phyloP scores from a whole-genome alignment of 805 yeast species.

The Wickerhamiella sorbophila region DNA sequence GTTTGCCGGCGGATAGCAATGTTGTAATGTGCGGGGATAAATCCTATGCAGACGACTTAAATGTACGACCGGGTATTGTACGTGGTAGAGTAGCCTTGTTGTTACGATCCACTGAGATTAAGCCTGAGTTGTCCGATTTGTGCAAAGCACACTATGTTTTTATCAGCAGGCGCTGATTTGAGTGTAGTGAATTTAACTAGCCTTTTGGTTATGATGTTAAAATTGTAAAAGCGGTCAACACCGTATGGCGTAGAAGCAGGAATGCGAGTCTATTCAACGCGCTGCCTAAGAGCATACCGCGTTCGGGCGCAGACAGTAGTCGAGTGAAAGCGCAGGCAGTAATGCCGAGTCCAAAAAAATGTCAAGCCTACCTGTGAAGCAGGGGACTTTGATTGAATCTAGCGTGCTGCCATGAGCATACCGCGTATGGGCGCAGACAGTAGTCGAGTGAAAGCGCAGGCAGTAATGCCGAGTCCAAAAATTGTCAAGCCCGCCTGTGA shows the following conservation, averaged over 20 bases:
- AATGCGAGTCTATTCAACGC: no score
- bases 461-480: neutral
- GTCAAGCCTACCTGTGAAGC: neutral
- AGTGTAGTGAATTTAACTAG: neutral
- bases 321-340: neutral
- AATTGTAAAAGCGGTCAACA: neutral
- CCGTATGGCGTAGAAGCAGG: neutral
- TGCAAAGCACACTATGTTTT: neutral
- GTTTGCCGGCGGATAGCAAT: conserved; percentile 33
- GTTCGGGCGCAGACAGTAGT: neutral
- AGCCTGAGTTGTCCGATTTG: conserved; percentile 31
- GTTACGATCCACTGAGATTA: conserved; percentile 40
- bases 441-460: neutral
- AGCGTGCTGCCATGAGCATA: neutral
- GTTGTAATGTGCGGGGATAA: conserved; percentile 25
- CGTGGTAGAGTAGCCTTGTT: conserved; percentile 42
- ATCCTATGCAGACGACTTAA: conserved; percentile 36
- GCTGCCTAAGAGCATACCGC: no score
- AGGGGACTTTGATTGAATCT: neutral
- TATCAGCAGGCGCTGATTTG: neutral
- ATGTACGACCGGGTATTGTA: conserved; percentile 35
- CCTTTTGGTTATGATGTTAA: neutral
- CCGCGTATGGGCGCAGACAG: neutral
- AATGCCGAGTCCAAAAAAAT: neutral
- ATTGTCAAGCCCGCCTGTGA: no score